Base-by-base conservation (phyloP, 2,329 filamentous ascomycete genomes). In the Botrytis paeoniae region DNA sequence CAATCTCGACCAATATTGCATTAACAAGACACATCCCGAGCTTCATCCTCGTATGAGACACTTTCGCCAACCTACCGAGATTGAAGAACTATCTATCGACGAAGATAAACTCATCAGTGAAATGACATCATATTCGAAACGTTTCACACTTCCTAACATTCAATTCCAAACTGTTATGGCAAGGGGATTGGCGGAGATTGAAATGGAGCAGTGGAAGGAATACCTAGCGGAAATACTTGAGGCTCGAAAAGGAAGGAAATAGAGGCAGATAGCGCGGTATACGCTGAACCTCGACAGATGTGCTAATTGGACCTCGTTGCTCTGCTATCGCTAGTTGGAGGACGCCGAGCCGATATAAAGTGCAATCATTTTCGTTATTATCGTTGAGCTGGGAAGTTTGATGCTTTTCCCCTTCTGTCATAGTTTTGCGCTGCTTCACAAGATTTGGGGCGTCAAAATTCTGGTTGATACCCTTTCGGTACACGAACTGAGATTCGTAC, bases 261-360 rank as follows among this genome's bases (percentile, higher is more conserved):
- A n/a, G 20, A 61, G 22, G 5, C n/a, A 25, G 20, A 39, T 61
- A 22, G 18, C 59, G 59, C 22, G 22, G 14, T 2, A 14, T 61
- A 6, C 35, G 4, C 22, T 35, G 10, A 39, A 10, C 22, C 3
- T 1, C 5, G 10, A 16, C 37, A 18, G 18, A 22, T 10, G 6
- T 25, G 32, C 59, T 61, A 14, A 39, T 39, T 1, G 20, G 32
- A 14, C 20, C 20, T 39, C 32, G 3, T 0, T 54, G 22, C 12
- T 54, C 48, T 14, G 22, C 29, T 45, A 45, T 45, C 18, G 18
- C 43, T 22, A 45, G 12, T 25, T 12, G 1, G 41, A 43, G 41
- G 16, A 43, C 0, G 1, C 5, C 10, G 2, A 48, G 22, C 22
- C 4, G 22, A 1, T 8, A 25, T 4, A 48, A 0, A 18, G 59